A percentile compares a stretch with the other conserved stretches of the same genome.
Conservation (phyloP, 352 stramenopile species). For the Pythium guiyangense region DNA sequence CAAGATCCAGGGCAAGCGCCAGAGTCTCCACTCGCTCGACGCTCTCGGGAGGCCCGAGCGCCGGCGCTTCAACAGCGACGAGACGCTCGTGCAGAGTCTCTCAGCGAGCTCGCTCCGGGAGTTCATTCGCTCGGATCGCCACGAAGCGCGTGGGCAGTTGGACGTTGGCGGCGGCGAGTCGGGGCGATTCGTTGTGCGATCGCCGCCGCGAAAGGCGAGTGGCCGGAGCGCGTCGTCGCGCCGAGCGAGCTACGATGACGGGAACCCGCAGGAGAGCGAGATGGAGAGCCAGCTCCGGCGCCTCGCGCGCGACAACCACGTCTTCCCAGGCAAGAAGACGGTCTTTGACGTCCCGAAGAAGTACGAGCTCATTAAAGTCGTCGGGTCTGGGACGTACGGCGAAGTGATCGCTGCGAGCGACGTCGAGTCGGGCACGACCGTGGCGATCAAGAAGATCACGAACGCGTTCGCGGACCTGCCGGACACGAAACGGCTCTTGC, state of each 20-base stretch:
- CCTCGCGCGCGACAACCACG: slow-evolving; percentile 55
- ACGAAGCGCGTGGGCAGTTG: slow-evolving; percentile 16
- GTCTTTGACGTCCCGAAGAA: slow-evolving; percentile 77
- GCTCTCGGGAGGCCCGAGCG: slow-evolving; percentile 14
- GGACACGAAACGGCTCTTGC: slow-evolving; percentile 91
- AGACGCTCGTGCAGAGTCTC: slow-evolving; percentile 47
- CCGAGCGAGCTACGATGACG: neutral
- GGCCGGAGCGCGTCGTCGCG: neutral
- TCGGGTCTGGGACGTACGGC: slow-evolving; percentile 71
- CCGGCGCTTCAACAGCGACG: slow-evolving; percentile 25
- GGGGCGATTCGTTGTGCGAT: slow-evolving; percentile 22
- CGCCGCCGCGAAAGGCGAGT: neutral
- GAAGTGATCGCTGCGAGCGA: slow-evolving; percentile 83
- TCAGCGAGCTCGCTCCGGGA: slow-evolving; percentile 59
- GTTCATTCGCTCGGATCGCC: slow-evolving; percentile 42
- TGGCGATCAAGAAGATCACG: slow-evolving; percentile 95
- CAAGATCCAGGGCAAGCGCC: slow-evolving; percentile 35
- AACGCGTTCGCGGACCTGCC: slow-evolving; percentile 75
- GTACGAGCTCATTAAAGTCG: slow-evolving; percentile 80
- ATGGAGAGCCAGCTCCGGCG: slow-evolving; percentile 27
- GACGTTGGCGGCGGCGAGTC: slow-evolving; percentile 16
- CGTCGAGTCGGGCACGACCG: slow-evolving; percentile 72
- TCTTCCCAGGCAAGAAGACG: slow-evolving; percentile 58
- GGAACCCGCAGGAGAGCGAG: slow-evolving; percentile 18
- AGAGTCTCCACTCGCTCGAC: slow-evolving; percentile 14